These are phyloP conservation scores for Ephemerocybe angulata DNA, from an alignment of 768 basidiomycete species.

Conservation along the genomic window DNA sequence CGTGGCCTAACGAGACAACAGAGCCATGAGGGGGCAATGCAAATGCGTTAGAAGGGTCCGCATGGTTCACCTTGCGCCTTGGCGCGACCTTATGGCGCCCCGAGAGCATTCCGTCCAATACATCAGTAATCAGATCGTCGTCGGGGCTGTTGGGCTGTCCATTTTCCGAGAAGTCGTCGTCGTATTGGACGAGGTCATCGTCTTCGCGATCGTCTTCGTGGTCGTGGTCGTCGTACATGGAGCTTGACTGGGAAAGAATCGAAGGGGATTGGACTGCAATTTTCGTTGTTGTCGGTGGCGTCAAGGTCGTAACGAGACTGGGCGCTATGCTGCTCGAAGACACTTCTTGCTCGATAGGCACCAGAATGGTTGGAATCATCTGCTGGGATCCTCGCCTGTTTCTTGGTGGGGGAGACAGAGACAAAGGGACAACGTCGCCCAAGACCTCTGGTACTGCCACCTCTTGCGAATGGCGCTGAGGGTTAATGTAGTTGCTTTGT, in stretches of 20 bases:
- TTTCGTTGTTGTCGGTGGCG: background rate
- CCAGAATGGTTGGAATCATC: background rate
- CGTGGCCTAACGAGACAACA: slow-evolving; percentile 3
- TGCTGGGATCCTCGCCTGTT: slow-evolving; percentile 27
- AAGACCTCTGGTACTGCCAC: slow-evolving; percentile 20
- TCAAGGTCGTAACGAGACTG: background rate
- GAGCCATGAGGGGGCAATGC: background rate
- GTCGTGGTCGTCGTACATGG: background rate
- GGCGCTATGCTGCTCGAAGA: background rate
- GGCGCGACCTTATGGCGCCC: background rate
- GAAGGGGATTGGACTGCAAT: no score
- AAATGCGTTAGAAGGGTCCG: background rate
- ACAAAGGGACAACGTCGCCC: slow-evolving; percentile 39
- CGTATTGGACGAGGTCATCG: background rate
- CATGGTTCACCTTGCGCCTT: background rate
- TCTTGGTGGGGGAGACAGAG: slow-evolving; percentile 55
- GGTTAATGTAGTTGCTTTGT: background rate
- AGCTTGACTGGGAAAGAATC: background rate
- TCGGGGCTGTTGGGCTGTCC: no score
- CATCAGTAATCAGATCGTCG: background rate
- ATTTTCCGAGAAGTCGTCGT: background rate
- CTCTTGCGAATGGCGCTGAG: slow-evolving; percentile 12
- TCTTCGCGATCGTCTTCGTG: background rate
- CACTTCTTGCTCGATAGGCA: background rate
- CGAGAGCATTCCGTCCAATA: background rate